Evolutionary conservation across 169 alveolate species (phyloP).

Genomic region (Perkinsus chesapeaki): DNA sequence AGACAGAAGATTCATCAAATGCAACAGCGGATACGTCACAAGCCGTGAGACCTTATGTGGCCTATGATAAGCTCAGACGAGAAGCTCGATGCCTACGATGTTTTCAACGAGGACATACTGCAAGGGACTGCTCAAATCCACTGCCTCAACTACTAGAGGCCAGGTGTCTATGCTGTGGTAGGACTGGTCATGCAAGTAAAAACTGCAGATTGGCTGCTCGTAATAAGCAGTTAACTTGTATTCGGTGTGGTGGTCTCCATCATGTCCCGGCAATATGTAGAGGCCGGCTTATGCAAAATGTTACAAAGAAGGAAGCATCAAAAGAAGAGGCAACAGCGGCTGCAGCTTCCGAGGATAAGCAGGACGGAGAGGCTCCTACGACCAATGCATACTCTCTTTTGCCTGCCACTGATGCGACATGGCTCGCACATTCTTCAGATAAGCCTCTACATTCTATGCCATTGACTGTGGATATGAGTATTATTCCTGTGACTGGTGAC

Average conservation of each 20-base stretch:
- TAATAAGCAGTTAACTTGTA: not conserved
- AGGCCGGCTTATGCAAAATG: not conserved
- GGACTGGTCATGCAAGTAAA: not conserved
- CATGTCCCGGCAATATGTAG: not conserved
- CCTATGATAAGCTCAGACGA: not conserved
- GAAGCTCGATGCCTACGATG: not conserved
- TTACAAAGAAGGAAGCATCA: not conserved
- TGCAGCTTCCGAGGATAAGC: not conserved
- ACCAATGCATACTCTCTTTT: not conserved
- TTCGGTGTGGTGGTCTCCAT: not conserved
- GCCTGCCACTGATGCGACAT: not conserved
- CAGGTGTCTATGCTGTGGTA: not conserved
- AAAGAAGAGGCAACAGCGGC: not conserved
- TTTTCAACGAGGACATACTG: not conserved
- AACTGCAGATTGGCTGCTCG: not conserved
- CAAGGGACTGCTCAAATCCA: not conserved
- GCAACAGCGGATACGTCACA: no score
- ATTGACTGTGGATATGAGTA: not conserved
- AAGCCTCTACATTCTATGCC: not conserved
- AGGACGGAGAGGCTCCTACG: not conserved
- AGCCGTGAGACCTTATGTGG: not conserved
- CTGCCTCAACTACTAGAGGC: not conserved
- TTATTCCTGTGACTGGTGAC: not conserved
- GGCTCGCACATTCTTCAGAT: not conserved
- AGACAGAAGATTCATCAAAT: no score